Base-by-base conservation (phyloP, 805 yeast genomes). In the Spathaspora sp. region DNA sequence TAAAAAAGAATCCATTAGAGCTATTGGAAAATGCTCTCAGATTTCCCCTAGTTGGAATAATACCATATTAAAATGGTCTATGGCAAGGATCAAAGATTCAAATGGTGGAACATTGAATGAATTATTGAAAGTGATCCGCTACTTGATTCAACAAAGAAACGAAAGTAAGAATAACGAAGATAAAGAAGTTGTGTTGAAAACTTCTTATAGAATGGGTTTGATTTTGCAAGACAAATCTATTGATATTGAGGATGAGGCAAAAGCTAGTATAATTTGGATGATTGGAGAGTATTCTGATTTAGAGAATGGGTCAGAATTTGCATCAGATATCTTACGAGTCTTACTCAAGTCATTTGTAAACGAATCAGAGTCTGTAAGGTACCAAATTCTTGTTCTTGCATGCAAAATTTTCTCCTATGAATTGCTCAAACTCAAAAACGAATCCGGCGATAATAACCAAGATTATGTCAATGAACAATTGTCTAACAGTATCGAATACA, bases 201-300 rank as follows among this genome's bases (percentile, higher is more conserved):
- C 86, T 1, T 77, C 87, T 12, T 74, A 81, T 29, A 77, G 78
- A 49, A 69, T 89, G 16, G 64, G 74, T 9, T 51, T 55, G 18
- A 60, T 66, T 2, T 60, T 75, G 42, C 56, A 55, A 11, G 67
- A 67, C 31, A 60, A 60, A 8, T 42, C 14, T 8, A n/a, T 58
- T 16, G 40, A 51, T 17, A 49, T 68, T n/a, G 70, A 65, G 16
- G 57, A 63, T 18, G 71, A 66, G 16, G 96, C 98, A 0, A 81
- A 84, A 57, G 90, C 96, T 1, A 87, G 93, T 46, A 84, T 92
- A 10, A 77, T 93, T 6, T 94, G 98, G 98, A 75, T 93, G 9
- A 79, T 93, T 49, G 97, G 98, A 4, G 97, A 94, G 61, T 86
- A 85, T 62, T 76, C 85, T 0, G 63, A 57, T 29, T 59, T 60